phyloP scores from a whole-genome alignment of 345 rosid genomes.

The Syzygium jambos region DNA sequence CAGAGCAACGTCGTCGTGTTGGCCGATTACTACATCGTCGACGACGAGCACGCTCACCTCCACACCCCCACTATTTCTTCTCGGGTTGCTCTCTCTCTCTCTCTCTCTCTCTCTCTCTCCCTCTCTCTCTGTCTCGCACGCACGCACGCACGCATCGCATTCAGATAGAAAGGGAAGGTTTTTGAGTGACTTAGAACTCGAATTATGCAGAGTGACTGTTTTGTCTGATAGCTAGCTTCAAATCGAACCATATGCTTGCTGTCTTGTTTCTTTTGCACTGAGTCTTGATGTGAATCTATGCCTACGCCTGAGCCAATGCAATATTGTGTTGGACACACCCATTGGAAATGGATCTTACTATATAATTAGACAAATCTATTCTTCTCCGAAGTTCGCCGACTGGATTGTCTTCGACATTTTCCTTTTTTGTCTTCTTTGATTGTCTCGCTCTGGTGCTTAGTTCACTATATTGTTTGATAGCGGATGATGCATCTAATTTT shows the following conservation, averaged over 20 bases:
- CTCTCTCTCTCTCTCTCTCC: neutral
- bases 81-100: conserved; percentile 25
- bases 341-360: no score
- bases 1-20: conserved; percentile 72
- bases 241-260: neutral
- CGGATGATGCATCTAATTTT: neutral
- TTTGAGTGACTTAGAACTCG: neutral
- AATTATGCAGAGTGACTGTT: neutral
- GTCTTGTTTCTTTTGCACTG: neutral
- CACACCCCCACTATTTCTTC: conserved; percentile 29
- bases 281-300: neutral
- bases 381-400: no score
- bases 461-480: neutral
- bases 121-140: no score
- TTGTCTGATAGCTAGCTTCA: neutral
- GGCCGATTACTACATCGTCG: conserved; percentile 68
- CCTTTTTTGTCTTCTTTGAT: neutral
- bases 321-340: neutral
- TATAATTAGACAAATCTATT: no score
- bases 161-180: neutral
- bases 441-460: neutral
- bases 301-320: neutral
- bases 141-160: neutral
- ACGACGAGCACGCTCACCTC: conserved; percentile 42
- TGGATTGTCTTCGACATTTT: neutral